Evolutionary conservation across 2,329 filamentous ascomycete species (phyloP), one percentile per base, ranked within the genome.

Genomic region (Xylariales sp.): DNA sequence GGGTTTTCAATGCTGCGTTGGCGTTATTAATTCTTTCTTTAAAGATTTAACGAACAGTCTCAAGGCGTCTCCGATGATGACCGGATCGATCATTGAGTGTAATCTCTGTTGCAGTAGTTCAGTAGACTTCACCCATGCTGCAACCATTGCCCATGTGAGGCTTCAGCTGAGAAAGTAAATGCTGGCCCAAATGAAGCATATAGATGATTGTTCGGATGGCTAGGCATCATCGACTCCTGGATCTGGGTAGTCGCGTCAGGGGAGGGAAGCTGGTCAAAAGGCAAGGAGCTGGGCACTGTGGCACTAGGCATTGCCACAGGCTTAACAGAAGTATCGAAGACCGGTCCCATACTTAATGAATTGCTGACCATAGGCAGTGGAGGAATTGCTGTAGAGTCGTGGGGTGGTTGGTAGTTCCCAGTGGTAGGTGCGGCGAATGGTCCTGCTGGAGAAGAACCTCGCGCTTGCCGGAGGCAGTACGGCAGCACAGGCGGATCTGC

Each of bases 381-480:
- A 17, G 18, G 23, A 8, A 15, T 14, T 18, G 17, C 8, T 15
- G 28, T 30, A 15, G 18, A 16, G 23, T 25, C 17, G 31, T 31
- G 8, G 31, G 13, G 13, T 11, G 35, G 28, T 12, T 28, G 18
- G 28, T 15, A 31, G 25, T 38, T 31, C 12, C 35, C 28, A 30
- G 20, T 18, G 11, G 35, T 38, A 11, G 35, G 35, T 17, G 35
- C 13, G n/a, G 35, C 27, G 19, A 38, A 38, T 5, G 35, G 35
- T 11, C 35, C 35, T 21, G 27, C 21, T 14, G 20, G 14, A 2
- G 35, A 38, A 15, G 35, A 31, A 6, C 32, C 41, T 20, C 34
- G 37, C 6, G 41, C 41, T 25, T 34, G 34, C 14, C 36, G 35
- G 11, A 43, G 30, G 15, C 37, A 43, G 14, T 40, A 43, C 4